phyloP scores from a whole-genome alignment of 208 protist genomes.

The Crithidia expoeki region DNA sequence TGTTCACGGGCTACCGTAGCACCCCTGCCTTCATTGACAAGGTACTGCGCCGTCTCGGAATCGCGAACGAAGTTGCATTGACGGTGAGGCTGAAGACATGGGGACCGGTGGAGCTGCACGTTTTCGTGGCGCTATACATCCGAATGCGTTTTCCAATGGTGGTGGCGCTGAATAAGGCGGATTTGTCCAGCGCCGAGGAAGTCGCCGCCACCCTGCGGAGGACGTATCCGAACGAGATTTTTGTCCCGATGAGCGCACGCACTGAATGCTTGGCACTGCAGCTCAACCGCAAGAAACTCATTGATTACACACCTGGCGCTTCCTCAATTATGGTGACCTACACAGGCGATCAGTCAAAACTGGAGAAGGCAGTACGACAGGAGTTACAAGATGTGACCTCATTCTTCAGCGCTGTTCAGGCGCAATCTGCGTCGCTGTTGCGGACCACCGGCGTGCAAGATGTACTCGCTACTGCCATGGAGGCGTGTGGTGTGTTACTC shows the following conservation, averaged over 20 bases:
- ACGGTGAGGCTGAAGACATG: slow-evolving; percentile 43
- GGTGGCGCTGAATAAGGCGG: slow-evolving; percentile 93
- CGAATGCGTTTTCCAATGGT: slow-evolving; percentile 91
- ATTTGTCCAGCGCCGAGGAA: slow-evolving; percentile 57
- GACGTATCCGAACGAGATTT: slow-evolving; percentile 71
- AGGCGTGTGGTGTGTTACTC: slow-evolving; percentile 45
- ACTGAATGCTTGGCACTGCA: slow-evolving; percentile 78
- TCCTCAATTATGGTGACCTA: slow-evolving; percentile 20
- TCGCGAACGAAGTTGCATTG: slow-evolving; percentile 51
- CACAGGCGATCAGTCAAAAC: slow-evolving; percentile 15
- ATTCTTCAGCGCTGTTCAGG: slow-evolving; percentile 36
- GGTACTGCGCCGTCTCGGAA: slow-evolving; percentile 62
- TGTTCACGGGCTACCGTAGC: slow-evolving; percentile 94
- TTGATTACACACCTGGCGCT: slow-evolving; percentile 71
- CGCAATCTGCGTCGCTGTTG: slow-evolving; percentile 2
- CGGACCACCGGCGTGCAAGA: slow-evolving; percentile 84
- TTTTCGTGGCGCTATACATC: slow-evolving; percentile 91
- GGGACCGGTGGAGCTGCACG: slow-evolving; percentile 82
- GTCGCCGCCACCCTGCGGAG: slow-evolving; percentile 48
- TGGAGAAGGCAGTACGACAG: slow-evolving; percentile 34
- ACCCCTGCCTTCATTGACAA: slow-evolving; percentile 69
- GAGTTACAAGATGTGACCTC: slow-evolving; percentile 31
- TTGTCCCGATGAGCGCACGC: slow-evolving; percentile 80
- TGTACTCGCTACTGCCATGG: slow-evolving; percentile 74
- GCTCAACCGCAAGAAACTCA: slow-evolving; percentile 55